Evolutionary conservation across 352 stramenopile genomes (phyloP).

Genomic region (Phytopythium chamaehyphon): DNA sequence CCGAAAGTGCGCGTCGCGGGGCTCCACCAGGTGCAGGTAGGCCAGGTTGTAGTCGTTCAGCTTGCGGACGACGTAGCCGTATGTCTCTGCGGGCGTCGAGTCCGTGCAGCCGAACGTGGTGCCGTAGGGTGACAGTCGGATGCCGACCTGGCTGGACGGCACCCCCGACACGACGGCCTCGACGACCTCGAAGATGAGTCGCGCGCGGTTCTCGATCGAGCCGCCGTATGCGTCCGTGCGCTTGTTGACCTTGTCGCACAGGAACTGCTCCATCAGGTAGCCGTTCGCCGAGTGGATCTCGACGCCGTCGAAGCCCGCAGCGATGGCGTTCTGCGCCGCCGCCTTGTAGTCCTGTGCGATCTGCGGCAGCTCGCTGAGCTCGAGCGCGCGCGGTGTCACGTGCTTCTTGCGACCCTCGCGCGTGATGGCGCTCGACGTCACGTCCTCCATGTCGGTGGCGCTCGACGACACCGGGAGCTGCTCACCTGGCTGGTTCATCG

Average conservation of each 20-base stretch:
- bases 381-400: constrained; percentile 58
- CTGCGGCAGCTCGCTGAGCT: constrained; percentile 57
- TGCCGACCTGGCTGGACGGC: constrained; percentile 26
- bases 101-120: constrained; percentile 35
- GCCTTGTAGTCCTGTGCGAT: constrained; percentile 26
- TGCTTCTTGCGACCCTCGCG: constrained; percentile 26
- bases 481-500: constrained; percentile 39
- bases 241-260: constrained; percentile 31
- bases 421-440: constrained; percentile 23
- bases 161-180: constrained; percentile 34
- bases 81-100: constrained; percentile 34
- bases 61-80: constrained; percentile 29
- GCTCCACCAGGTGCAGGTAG: constrained; percentile 51
- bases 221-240: constrained; percentile 45
- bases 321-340: constrained; percentile 13
- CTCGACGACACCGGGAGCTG: constrained; percentile 44
- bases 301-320: constrained; percentile 84
- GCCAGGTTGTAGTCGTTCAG: constrained; percentile 37
- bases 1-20: constrained; percentile 25
- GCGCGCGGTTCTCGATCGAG: constrained; percentile 66
- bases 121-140: constrained; percentile 29
- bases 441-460: constrained; percentile 22
- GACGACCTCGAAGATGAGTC: constrained; percentile 67
- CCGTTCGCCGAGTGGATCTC: constrained; percentile 89
- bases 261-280: constrained; percentile 88